A percentile compares a stretch with the other conserved stretches of the same genome.
phyloP scores from a whole-genome alignment of 129 eudicot genomes.

The Ambrosia trifida region DNA sequence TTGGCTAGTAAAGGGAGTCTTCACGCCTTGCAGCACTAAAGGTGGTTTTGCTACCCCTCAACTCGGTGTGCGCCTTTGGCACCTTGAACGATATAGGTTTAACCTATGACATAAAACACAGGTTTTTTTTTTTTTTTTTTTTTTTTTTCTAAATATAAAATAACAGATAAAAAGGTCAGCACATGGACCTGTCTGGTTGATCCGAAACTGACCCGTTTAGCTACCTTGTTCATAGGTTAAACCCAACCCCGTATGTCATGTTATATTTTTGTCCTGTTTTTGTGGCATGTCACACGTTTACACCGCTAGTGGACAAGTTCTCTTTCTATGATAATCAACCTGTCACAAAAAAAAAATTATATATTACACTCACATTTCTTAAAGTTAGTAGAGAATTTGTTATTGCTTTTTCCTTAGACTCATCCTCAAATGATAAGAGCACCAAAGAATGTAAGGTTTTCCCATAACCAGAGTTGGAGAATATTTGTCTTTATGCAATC shows the following conservation, averaged over 20 bases:
- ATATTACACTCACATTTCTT: neutral
- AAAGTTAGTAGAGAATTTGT: constrained; percentile 14
- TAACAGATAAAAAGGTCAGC: neutral
- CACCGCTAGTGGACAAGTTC: neutral
- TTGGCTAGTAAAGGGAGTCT: too few species aligned
- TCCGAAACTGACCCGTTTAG: neutral
- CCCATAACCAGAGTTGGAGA: constrained; percentile 19
- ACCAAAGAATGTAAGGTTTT: constrained; percentile 31
- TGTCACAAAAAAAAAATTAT: neutral
- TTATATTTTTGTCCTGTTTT: neutral
- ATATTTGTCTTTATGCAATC: constrained; percentile 28
- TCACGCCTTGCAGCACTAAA: too few species aligned
- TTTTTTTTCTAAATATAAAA: too few species aligned
- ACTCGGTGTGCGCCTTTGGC: too few species aligned
- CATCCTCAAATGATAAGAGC: constrained; percentile 30
- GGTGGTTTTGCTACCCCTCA: too few species aligned
- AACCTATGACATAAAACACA: neutral
- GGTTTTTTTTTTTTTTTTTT: too few species aligned
- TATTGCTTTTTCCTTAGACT: constrained; percentile 10
- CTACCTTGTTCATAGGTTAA: neutral
- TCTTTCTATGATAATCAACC: constrained; percentile 17
- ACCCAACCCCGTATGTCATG: neutral
- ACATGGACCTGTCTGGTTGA: neutral
- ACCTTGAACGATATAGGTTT: too few species aligned
- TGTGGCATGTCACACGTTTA: neutral